Conservation (phyloP, 768 basidiomycete genomes). For the Amanita rimosa region DNA sequence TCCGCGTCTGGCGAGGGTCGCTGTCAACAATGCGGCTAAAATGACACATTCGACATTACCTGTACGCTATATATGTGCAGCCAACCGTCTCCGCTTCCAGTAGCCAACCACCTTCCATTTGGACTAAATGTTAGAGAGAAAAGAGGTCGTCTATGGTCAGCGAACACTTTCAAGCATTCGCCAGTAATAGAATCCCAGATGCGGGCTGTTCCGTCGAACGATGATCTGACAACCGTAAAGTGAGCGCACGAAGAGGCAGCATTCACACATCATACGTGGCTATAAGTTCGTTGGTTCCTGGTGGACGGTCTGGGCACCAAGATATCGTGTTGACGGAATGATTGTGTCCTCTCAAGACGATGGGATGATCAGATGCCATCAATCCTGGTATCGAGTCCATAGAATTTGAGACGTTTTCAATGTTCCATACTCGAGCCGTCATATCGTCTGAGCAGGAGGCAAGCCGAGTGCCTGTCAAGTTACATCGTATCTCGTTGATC, state of each 20-base stretch:
- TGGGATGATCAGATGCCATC: conserved; percentile 21
- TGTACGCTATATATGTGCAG: conserved; percentile 59
- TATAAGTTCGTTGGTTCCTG: conserved; percentile 45
- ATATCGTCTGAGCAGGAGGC: conserved; percentile 79
- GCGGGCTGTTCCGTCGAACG: conserved; percentile 72
- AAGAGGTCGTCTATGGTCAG: conserved; percentile 60
- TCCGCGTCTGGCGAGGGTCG: conserved; percentile 21
- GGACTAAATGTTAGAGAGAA: conserved; percentile 73
- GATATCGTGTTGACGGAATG: conserved; percentile 53
- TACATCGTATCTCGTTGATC: conserved; percentile 69
- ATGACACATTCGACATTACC: conserved; percentile 25
- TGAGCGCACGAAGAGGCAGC: conserved; percentile 1
- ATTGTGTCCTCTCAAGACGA: conserved; percentile 52
- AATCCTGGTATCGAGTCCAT: conserved; percentile 32
- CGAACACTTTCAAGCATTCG: conserved; percentile 59
- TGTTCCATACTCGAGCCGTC: conserved; percentile 69
- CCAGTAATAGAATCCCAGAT: conserved; percentile 79
- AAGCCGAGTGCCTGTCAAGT: conserved; percentile 49
- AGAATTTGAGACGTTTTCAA: conserved; percentile 32
- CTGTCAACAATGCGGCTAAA: not conserved
- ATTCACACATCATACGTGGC: conserved; percentile 46
- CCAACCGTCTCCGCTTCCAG: conserved; percentile 73
- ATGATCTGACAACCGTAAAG: conserved; percentile 34
- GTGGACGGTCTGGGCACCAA: conserved; percentile 52
- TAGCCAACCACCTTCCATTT: conserved; percentile 57